phyloP scores from a whole-genome alignment of 352 stramenopile species.

The Phytophthora pluvialis region DNA sequence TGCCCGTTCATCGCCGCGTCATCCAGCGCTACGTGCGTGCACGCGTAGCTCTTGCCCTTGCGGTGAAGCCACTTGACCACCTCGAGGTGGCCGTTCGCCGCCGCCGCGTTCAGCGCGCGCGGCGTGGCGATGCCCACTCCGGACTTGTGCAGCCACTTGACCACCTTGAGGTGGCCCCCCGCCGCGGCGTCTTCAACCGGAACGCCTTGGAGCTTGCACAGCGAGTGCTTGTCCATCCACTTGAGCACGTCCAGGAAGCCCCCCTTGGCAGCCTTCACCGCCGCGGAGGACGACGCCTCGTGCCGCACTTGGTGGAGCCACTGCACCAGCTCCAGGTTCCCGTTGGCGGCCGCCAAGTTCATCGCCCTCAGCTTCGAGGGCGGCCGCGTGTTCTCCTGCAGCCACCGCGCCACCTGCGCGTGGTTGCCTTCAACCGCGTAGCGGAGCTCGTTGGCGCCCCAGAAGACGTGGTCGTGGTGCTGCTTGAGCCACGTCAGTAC shows the following conservation, averaged over 20 bases:
- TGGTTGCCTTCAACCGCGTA: slow-evolving; percentile 36
- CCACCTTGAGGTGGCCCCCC: slow-evolving; percentile 30
- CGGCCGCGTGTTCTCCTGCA: slow-evolving; percentile 33
- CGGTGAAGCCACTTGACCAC: slow-evolving; percentile 42
- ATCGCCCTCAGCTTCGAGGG: slow-evolving; percentile 35
- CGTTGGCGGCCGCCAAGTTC: slow-evolving; percentile 37
- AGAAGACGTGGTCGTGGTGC: slow-evolving; percentile 42
- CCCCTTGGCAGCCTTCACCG: slow-evolving; percentile 29
- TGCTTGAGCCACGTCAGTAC: slow-evolving; percentile 35
- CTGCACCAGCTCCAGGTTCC: slow-evolving; percentile 38
- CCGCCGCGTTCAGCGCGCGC: slow-evolving; percentile 32
- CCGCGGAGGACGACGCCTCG: slow-evolving; percentile 35
- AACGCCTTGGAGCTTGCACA: slow-evolving; percentile 33
- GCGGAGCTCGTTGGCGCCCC: slow-evolving; percentile 40
- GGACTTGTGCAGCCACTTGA: slow-evolving; percentile 43
- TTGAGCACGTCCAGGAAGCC: slow-evolving; percentile 38
- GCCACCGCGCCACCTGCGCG: slow-evolving; percentile 21
- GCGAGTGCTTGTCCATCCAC: slow-evolving; percentile 40
- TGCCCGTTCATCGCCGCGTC: slow-evolving; percentile 46
- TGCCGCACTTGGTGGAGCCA: slow-evolving; percentile 32
- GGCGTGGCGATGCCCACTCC: slow-evolving; percentile 32
- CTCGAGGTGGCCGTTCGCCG: slow-evolving; percentile 33
- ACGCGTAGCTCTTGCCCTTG: slow-evolving; percentile 29
- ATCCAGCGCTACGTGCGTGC: slow-evolving; percentile 45
- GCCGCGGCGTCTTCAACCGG: slow-evolving; percentile 31